Evolutionary conservation across 345 rosid species (phyloP), one percentile per base, ranked within the genome.

Genomic region (Dimocarpus longan): DNA sequence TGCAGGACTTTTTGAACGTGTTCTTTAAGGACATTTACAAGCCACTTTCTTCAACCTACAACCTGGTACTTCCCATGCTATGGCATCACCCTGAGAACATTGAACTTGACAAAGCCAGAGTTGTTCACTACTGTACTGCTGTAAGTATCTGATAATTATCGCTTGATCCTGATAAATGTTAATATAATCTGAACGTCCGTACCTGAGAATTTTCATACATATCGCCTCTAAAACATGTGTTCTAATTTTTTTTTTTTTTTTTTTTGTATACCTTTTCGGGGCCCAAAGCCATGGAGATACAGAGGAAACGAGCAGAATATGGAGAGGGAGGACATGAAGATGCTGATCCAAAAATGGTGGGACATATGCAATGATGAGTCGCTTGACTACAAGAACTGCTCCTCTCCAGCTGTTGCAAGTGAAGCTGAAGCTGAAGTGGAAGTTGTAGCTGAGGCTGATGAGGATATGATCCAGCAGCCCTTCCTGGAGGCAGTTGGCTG

Each of bases 11-110:
- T 57, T 75, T 92, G 81, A 92, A 90, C 88, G 85, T 79, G 87
- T 90, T 77, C 89, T 90, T 90, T 74, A 85, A 74, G 80, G 86
- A 90, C 24, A 81, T 86, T 48, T 89, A 87, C 87, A 86, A 73
- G 85, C 92, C 93, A 1, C 84, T 90, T 74, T 88, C 89, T n/a
- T 79, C 82, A 1, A 60, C 62, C 8, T 90, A 89, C 85, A 92
- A 90, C 75, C 89, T 92, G 48, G 91, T 90, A 7, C 39, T 90
- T 81, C 93, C 96, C 22, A 80, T 90, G 93, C 78, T 92, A 19
- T 92, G 96, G 93, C 90, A 91, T 71, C 93, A 90, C 70, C 93
- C 90, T 2, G 92, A 92, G 82, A 92, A 92, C 71, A 78, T 90
- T 19, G 83, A 89, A 65, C 75, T 90, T 3, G 80, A 82, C 12